These are phyloP conservation scores for Digitaria exilis DNA, from an alignment of 202 grass and related monocot species.

Conservation along the genomic window DNA sequence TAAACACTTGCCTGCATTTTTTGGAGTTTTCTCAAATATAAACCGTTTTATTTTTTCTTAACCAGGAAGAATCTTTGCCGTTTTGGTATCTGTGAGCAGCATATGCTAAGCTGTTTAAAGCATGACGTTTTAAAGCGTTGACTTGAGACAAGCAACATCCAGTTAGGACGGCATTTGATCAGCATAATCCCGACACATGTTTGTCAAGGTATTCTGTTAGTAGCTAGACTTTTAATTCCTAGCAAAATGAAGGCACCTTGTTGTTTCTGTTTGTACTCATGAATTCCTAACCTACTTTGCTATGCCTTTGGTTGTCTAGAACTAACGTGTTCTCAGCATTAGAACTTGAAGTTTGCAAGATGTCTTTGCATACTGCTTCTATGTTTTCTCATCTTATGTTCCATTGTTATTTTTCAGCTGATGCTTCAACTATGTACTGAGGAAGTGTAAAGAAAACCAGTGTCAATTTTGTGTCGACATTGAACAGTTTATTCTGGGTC, in stretches of 20 bases:
- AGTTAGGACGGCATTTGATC: conserved; percentile 19
- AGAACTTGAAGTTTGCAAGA: conserved; percentile 1
- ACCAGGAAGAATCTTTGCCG: conserved; percentile 11
- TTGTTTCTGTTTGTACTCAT: conserved; percentile 5
- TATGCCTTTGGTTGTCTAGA: conserved; percentile 21
- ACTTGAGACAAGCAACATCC: not conserved
- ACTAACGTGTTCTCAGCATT: not conserved
- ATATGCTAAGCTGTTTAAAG: conserved; percentile 4
- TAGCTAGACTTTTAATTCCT: conserved; percentile 21
- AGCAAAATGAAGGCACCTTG: conserved; percentile 1
- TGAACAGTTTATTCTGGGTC: not conserved
- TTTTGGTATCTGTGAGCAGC: conserved; percentile 6
- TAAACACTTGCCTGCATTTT: conserved; percentile 6
- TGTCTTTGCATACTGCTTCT: not conserved
- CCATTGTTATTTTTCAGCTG: not conserved
- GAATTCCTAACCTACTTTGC: conserved; percentile 8
- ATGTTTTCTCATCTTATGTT: conserved; percentile 20
- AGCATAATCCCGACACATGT: conserved; percentile 16
- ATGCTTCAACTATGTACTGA: not conserved
- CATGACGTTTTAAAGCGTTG: not conserved
- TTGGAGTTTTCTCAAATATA: not conserved
- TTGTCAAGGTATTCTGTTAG: not conserved
- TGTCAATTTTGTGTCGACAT: not conserved
- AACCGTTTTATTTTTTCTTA: conserved; percentile 2
- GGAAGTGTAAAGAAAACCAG: not conserved